A percentile compares a stretch with the other conserved stretches of the same genome.
phyloP scores from a whole-genome alignment of 176 grass and related monocot genomes.

The Musa troglodytarum region DNA sequence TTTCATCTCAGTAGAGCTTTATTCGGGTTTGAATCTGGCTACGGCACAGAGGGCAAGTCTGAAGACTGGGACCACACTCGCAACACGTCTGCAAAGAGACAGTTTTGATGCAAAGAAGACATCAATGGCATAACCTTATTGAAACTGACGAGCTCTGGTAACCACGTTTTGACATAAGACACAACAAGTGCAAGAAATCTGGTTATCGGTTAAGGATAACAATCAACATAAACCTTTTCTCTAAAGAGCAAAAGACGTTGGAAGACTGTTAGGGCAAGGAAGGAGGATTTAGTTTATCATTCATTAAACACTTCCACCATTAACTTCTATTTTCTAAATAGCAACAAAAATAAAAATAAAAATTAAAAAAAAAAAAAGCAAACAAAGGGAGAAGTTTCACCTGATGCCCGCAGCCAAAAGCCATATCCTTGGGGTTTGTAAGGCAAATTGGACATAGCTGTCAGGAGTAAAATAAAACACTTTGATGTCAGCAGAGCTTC shows the following conservation, averaged over 20 bases:
- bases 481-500: background rate
- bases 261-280: too few relatives aligned
- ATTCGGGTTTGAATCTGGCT: constrained; percentile 30
- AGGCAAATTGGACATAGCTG: constrained; percentile 17
- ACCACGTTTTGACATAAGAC: too few relatives aligned
- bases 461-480: background rate
- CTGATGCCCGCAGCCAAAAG: constrained; percentile 10
- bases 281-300: too few relatives aligned
- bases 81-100: constrained; percentile 29
- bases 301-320: too few relatives aligned
- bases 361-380: too few relatives aligned
- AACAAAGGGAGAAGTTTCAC: background rate
- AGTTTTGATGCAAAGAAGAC: background rate
- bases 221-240: too few relatives aligned
- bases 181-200: too few relatives aligned
- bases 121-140: background rate
- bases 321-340: too few relatives aligned
- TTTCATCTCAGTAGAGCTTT: constrained; percentile 24
- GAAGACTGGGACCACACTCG: constrained; percentile 21
- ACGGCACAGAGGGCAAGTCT: constrained; percentile 38
- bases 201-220: too few relatives aligned
- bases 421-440: constrained; percentile 8
- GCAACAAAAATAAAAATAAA: too few relatives aligned
- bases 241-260: too few relatives aligned
- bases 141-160: too few relatives aligned